A percentile compares a stretch with the other conserved stretches of the same genome.
phyloP scores from a whole-genome alignment of 192 early-diverging fungal species.

The Rhizoclosmatium sp. region DNA sequence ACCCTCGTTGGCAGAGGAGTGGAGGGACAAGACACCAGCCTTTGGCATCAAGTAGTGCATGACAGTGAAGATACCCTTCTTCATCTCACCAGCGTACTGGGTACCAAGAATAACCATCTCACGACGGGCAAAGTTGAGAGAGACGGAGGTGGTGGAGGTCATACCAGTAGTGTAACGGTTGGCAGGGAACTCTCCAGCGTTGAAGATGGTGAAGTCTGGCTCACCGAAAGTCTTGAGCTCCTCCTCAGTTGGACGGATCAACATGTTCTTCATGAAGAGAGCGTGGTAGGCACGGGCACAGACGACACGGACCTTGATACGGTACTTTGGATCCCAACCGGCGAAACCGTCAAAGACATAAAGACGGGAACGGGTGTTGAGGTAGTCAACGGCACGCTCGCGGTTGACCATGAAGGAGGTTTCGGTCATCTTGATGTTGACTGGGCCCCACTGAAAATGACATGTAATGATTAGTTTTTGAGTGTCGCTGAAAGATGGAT shows the following conservation, averaged over 20 bases:
- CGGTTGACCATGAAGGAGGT: constrained; percentile 91
- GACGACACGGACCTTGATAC: constrained; percentile 96
- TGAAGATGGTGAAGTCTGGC: constrained; percentile 98
- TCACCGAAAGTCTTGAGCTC: constrained; percentile 93
- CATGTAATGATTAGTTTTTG: neutral
- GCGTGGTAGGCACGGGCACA: constrained; percentile 95
- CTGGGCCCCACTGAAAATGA: constrained; percentile 82
- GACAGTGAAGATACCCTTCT: constrained; percentile 94
- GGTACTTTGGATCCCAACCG: constrained; percentile 98
- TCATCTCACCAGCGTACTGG: constrained; percentile 99
- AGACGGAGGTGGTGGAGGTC: constrained; percentile 92
- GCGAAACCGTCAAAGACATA: constrained; percentile 98
- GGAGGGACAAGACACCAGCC: constrained; percentile 84
- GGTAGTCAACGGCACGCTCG: constrained; percentile 94
- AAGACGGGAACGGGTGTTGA: constrained; percentile 91
- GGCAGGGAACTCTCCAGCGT: constrained; percentile 92
- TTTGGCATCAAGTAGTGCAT: constrained; percentile 99
- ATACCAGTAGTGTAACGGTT: constrained; percentile 94
- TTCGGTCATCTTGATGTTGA: constrained; percentile 87
- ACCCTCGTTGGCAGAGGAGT: constrained; percentile 96
- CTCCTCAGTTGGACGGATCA: constrained; percentile 91
- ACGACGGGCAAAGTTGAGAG: constrained; percentile 88
- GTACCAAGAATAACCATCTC: constrained; percentile 99
- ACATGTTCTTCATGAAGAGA: constrained; percentile 99
- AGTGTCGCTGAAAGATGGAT: neutral